Evolutionary conservation across 2,329 filamentous ascomycete genomes (phyloP).

Genomic region (Aureobasidium sp.): DNA sequence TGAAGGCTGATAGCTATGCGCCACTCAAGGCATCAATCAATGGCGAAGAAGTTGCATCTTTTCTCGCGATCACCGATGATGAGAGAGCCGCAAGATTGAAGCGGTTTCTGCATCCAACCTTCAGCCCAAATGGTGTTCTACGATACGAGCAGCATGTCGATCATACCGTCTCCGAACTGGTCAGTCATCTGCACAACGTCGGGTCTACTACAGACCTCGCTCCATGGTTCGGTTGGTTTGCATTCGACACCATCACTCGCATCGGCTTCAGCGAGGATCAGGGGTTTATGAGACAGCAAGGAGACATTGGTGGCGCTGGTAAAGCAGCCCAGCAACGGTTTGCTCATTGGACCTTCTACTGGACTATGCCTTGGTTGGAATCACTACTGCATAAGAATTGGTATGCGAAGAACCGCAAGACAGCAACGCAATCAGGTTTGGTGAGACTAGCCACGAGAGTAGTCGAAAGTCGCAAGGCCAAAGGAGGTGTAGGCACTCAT

Average conservation of each 20-base stretch:
- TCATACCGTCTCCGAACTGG: background rate
- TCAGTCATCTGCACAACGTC: background rate
- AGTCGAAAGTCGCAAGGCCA: background rate
- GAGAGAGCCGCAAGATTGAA: background rate
- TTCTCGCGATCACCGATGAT: background rate
- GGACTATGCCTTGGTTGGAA: background rate
- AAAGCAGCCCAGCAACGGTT: background rate
- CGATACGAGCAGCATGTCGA: background rate
- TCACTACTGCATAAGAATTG: background rate
- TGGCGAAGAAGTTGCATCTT: background rate
- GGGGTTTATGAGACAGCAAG: background rate
- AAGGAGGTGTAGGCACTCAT: background rate
- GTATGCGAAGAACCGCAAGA: background rate
- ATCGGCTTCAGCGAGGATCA: constrained; percentile 1
- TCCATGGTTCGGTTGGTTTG: background rate
- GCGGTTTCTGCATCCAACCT: background rate
- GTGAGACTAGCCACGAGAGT: background rate
- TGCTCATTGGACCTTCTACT: background rate
- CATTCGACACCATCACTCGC: background rate
- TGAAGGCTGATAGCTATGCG: background rate
- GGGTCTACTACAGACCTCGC: background rate
- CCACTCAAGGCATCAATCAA: background rate
- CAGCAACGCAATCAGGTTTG: background rate
- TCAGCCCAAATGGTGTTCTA: background rate
- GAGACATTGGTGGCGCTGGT: background rate